Base-by-base conservation (phyloP, 2,329 filamentous ascomycete genomes). In the Gliomastix tumulicola region DNA sequence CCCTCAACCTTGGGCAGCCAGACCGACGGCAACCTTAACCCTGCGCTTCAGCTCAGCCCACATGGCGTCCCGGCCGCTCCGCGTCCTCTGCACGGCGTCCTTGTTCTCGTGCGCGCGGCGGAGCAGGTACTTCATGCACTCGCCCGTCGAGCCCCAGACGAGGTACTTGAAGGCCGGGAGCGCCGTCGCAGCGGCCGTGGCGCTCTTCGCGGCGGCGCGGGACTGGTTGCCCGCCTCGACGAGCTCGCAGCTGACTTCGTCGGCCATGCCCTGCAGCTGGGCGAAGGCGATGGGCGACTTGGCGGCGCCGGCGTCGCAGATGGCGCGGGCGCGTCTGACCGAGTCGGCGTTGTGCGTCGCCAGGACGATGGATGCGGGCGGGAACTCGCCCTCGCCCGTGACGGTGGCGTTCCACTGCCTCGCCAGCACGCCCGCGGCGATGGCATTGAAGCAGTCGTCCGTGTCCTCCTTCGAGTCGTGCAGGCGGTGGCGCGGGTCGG, bases 181-280 rank as follows among this genome's bases (percentile, higher is more conserved):
- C 7, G 47, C 42, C 12, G 48, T 37, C 9, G 20, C 10, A 21
- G 38, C 33, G 12, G 30, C 21, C 9, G 22, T 21, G n/a, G 27
- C 32, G 15, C 18, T 15, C 10, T 30, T 16, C 18, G 22, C 17
- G 15, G 25, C 9, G 21, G 46, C 41, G 13, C 50, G 44, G 25
- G 57, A 53, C 4, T 51, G 47, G 36, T 53, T 51, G 36, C 54
- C 51, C 9, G 60, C 59, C 43, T 63, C 56, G 21, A 63, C 57
- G 12, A 82, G 60, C 54, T 79, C 75, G 53, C 76, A 81, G 55
- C 82, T 88, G 36, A 97, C 79, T 55, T 96, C 89, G 49, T 97
- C 90, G 2, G 90, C 90, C 90, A 97, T 97, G 28, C 90, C 89
- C 65, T 90, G 84, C 2, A 96, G 74, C 63, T 96, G 89, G 4